Evolutionary conservation across 2,329 filamentous ascomycete genomes (phyloP).

Genomic region (Xylaria polymorpha): DNA sequence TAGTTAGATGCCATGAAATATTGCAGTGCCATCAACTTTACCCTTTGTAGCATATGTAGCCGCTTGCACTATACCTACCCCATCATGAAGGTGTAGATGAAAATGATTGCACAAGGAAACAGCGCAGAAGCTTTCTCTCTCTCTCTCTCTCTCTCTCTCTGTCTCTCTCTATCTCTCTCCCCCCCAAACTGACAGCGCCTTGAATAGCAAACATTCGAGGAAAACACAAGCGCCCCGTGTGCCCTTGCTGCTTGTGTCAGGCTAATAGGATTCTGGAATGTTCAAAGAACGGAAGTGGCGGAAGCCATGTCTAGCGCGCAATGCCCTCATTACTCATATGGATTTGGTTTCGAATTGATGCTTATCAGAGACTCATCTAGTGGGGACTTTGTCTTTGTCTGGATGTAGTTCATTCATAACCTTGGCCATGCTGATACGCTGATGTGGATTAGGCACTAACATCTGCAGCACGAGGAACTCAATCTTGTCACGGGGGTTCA

Average conservation of each 20-base stretch:
- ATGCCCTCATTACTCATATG: background rate
- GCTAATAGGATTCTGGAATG: background rate
- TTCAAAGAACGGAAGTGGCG: background rate
- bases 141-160: background rate
- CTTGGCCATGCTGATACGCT: conserved; percentile 66
- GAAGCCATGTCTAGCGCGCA: background rate
- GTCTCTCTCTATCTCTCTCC: background rate
- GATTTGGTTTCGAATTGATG: background rate
- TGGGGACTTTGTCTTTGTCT: conserved; percentile 27
- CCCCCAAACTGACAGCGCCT: background rate
- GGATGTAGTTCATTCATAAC: conserved; percentile 59
- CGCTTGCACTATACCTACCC: background rate
- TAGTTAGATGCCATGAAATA: conserved; percentile 7
- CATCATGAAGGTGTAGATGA: background rate
- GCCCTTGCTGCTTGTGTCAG: background rate
- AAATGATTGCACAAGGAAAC: conserved; percentile 6
- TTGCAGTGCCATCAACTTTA: background rate
- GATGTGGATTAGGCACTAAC: conserved; percentile 62
- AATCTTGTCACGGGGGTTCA: conserved; percentile 61
- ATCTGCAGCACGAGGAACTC: conserved; percentile 66
- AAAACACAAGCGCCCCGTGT: background rate
- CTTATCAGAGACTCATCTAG: conserved; percentile 1
- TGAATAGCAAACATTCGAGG: conserved; percentile 9
- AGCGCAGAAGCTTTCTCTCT: background rate
- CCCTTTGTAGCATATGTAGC: conserved; percentile 8